phyloP scores from a whole-genome alignment of 2,329 filamentous ascomycete genomes.

The Saccharata proteae region DNA sequence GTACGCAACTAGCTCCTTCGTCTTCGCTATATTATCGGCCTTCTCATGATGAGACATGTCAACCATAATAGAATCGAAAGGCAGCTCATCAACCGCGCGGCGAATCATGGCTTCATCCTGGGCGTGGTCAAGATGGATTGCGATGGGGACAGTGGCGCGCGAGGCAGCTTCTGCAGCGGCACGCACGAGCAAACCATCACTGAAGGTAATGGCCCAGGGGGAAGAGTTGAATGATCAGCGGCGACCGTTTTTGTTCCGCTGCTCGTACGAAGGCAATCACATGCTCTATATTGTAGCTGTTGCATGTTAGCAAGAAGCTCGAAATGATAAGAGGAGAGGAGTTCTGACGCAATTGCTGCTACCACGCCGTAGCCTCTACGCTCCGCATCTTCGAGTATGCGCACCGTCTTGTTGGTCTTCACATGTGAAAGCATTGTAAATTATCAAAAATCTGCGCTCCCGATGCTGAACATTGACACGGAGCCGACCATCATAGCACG shows the following conservation, averaged over 20 bases:
- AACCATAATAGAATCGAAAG: constrained; percentile 63
- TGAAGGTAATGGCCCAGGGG: constrained; percentile 61
- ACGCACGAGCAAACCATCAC: constrained; percentile 36
- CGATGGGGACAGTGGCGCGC: constrained; percentile 29
- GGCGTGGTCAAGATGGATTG: constrained; percentile 36
- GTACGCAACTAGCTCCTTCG: constrained; percentile 46
- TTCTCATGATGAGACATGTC: constrained; percentile 64
- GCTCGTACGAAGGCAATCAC: constrained; percentile 22
- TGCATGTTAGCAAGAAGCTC: neutral
- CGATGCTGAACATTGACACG: too few species aligned
- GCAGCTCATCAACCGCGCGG: constrained; percentile 33
- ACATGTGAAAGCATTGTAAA: too few species aligned
- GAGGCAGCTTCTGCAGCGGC: constrained; percentile 32
- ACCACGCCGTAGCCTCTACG: constrained; percentile 46
- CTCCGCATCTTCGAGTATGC: constrained; percentile 45
- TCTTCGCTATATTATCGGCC: constrained; percentile 53
- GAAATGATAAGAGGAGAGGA: too few species aligned
- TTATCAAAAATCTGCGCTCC: too few species aligned
- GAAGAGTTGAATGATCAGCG: constrained; percentile 25
- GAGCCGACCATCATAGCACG: too few species aligned
- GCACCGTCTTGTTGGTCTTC: constrained; percentile 21
- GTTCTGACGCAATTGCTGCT: constrained; percentile 27
- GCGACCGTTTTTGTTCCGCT: constrained; percentile 22
- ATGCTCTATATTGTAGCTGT: constrained; percentile 23
- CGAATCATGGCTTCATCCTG: constrained; percentile 32